phyloP scores from a whole-genome alignment of 2,329 filamentous ascomycete species.

The Colletotrichum euphorbiae region DNA sequence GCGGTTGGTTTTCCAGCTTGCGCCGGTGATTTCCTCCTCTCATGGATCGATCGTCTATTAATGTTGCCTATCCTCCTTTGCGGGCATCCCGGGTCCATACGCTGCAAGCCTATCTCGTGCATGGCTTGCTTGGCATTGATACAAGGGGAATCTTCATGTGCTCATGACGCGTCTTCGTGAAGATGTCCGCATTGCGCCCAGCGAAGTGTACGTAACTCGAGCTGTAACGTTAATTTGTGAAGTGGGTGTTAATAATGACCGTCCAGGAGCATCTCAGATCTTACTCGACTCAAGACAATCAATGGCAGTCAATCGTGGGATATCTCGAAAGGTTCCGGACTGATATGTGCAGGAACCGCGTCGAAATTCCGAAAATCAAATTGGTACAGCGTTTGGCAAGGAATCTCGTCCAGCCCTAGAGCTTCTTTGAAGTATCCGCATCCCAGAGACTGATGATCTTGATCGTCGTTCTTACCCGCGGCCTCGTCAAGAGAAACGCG shows the following conservation, averaged over 20 bases:
- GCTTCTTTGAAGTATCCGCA: no score
- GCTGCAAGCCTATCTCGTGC: slow-evolving; percentile 12
- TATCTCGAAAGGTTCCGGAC: no score
- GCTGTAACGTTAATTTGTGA: no score
- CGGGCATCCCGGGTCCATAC: slow-evolving; percentile 12
- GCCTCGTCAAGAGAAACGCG: no score
- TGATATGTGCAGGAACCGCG: background rate
- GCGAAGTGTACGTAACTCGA: slow-evolving; percentile 9
- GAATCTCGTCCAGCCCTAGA: no score
- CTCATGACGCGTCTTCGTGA: slow-evolving; percentile 20
- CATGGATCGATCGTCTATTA: slow-evolving; percentile 20
- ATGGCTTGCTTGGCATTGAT: slow-evolving; percentile 23
- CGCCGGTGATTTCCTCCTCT: background rate
- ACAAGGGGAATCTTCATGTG: slow-evolving; percentile 22
- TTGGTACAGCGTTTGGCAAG: slow-evolving; percentile 28
- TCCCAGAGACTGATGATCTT: no score
- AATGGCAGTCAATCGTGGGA: background rate
- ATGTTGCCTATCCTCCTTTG: slow-evolving; percentile 6
- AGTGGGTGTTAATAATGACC: no score
- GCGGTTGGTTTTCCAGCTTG: background rate
- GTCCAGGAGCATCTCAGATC: slow-evolving; percentile 22
- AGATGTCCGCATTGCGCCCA: slow-evolving; percentile 7
- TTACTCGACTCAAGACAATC: slow-evolving; percentile 16
- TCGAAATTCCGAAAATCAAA: slow-evolving; percentile 29
- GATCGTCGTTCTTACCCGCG: no score